Percentiles rank a stretch among this genome's conserved stretches.
Conservation (phyloP, 2,329 filamentous ascomycete genomes). For the Fusarium keratoplasticum region DNA sequence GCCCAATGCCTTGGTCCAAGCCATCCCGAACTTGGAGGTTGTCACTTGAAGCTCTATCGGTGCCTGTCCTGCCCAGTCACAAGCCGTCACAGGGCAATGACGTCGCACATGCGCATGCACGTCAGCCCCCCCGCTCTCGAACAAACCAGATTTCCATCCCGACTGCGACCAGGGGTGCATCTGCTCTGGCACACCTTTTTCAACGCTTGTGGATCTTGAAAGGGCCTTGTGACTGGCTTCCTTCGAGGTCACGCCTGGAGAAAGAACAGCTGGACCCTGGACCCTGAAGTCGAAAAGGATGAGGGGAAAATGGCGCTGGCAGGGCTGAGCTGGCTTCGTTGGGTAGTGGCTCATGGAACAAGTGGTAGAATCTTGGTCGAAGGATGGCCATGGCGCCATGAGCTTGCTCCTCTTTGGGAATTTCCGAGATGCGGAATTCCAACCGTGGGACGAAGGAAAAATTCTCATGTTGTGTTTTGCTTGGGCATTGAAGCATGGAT, state of each 20-base stretch:
- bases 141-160: conserved; percentile 41
- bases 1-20: conserved; percentile 27
- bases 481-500: not conserved
- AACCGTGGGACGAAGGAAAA: conserved; percentile 1
- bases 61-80: conserved; percentile 3
- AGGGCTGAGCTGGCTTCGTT: conserved; percentile 36
- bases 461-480: not conserved
- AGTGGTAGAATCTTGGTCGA: conserved; percentile 16
- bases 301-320: conserved; percentile 1
- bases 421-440: conserved; percentile 3
- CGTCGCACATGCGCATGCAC: conserved; percentile 43
- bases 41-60: not conserved
- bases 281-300: conserved; percentile 23
- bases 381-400: not conserved
- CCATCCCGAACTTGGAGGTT: not conserved
- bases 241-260: not conserved
- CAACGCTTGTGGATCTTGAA: not conserved
- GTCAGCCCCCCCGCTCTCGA: conserved; percentile 34
- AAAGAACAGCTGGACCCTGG: conserved; percentile 26
- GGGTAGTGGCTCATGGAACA: conserved; percentile 10
- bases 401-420: not conserved
- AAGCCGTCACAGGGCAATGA: conserved; percentile 36
- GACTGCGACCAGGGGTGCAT: conserved; percentile 15
- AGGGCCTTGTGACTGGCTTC: not conserved
- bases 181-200: not conserved